Evolutionary conservation across 495 filamentous ascomycete genomes (phyloP).

Genomic region (Viridothelium virens): DNA sequence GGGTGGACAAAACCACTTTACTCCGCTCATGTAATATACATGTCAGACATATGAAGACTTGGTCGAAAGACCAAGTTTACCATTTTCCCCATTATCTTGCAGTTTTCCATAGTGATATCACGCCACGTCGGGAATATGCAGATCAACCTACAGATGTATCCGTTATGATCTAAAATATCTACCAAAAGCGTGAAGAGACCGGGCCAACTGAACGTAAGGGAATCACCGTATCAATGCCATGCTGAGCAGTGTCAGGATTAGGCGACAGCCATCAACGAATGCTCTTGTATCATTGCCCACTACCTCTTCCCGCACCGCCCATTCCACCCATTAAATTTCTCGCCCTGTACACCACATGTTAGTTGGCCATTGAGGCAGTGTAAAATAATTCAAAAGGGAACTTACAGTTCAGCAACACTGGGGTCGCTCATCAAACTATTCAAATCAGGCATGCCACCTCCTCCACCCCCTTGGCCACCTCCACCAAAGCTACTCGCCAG

Average conservation of each 20-base stretch:
- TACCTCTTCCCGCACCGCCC: slow-evolving; percentile 19
- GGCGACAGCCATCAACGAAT: not conserved
- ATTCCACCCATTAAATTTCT: slow-evolving; percentile 33
- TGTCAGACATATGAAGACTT: slow-evolving; percentile 1
- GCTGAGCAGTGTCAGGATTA: too few relatives aligned
- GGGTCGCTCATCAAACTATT: slow-evolving; percentile 80
- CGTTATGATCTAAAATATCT: not conserved
- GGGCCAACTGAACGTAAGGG: not conserved
- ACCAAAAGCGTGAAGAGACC: not conserved
- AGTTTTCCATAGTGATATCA: too few relatives aligned
- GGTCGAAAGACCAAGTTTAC: not conserved
- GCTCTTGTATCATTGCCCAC: slow-evolving; percentile 3
- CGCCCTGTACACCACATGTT: slow-evolving; percentile 20
- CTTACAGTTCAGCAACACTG: slow-evolving; percentile 86
- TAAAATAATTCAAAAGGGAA: slow-evolving; percentile 22
- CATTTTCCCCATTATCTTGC: too few relatives aligned
- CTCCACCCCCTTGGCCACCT: slow-evolving; percentile 44
- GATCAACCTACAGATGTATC: not conserved
- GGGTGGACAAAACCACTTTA: not conserved
- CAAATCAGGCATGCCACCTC: slow-evolving; percentile 75
- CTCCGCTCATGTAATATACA: slow-evolving; percentile 8
- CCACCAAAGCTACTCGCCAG: slow-evolving; percentile 65
- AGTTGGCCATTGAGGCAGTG: slow-evolving; percentile 11
- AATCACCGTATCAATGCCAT: not conserved
- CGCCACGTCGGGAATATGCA: not conserved